Base-by-base conservation (phyloP, 441 rosid genomes). In the Eutrema salsugineum region DNA sequence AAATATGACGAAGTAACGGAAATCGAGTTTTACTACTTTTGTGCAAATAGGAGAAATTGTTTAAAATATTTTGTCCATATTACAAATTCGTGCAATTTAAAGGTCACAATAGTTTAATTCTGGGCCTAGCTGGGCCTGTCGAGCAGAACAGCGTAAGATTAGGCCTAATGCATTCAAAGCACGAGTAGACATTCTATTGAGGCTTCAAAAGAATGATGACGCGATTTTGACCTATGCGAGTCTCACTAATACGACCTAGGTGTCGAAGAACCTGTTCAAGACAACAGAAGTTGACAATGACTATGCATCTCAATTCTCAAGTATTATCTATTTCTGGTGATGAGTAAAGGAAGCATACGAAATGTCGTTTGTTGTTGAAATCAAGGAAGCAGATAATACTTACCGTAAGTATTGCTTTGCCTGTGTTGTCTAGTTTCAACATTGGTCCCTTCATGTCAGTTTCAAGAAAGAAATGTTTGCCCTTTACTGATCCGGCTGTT, bases 361-460 rank as follows among this genome's bases (percentile, higher is more conserved):
- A n/a, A 51, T 38, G 3, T 11, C 15, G 9, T 58, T 6, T 4
- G 19, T 16, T 35, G 49, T 35, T 43, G 20, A 44, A 47, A 46
- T 32, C 32, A 46, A 51, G 14, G 47, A 60, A 54, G 28, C 36
- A 10, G 28, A 72, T 58, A 16, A 14, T 19, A 85, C 94, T 83
- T 67, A 91, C 96, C 0, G 97, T 94, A 38, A 94, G 77, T 68
- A 87, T 90, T 30, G 95, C 85, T 83, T 91, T 94, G 79, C 97
- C 94, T 47, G 97, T 90, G 71, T 94, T 90, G 84, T 91, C 97
- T 58, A 90, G 95, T 86, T 91, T 94, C 87, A 91, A 65, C 49
- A 78, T 61, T 30, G 97, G 97, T 67, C 97, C 97, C 75, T 84
- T 91, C 63, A 94, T 84, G 79, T 91, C 97, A 49, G 80, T 72